Evolutionary conservation across 306 rosid species (phyloP).

Genomic region (Rosa persica): DNA sequence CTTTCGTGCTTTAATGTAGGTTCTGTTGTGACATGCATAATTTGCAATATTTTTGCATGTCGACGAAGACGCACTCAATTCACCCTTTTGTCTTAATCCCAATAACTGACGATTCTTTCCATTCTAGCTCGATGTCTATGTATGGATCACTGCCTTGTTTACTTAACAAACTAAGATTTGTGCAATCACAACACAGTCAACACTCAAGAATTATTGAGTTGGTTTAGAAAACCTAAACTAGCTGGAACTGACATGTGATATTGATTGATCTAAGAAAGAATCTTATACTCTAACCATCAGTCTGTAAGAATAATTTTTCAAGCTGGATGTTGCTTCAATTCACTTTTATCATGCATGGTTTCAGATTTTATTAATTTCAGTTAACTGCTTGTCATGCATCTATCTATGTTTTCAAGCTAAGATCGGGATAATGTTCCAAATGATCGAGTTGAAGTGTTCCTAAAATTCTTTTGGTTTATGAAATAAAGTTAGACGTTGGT

Average conservation of each 20-base stretch:
- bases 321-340: background rate
- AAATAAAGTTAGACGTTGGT: background rate
- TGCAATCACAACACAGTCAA: background rate
- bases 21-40: background rate
- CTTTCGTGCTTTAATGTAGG: background rate
- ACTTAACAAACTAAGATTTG: background rate
- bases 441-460: background rate
- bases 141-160: background rate
- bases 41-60: background rate
- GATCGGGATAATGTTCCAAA: background rate
- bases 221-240: background rate
- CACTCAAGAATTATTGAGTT: background rate
- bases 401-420: background rate
- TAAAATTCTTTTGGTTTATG: background rate
- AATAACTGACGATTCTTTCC: background rate
- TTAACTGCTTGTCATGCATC: background rate
- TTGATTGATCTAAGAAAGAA: background rate
- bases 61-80: background rate
- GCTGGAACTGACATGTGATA: background rate
- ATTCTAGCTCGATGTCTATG: background rate
- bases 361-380: background rate
- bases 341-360: slow-evolving; percentile 10
- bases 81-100: background rate
- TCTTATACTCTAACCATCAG: background rate
- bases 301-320: background rate